Evolutionary conservation across 768 basidiomycete genomes (phyloP).

Genomic region (Boletus barrowsii): DNA sequence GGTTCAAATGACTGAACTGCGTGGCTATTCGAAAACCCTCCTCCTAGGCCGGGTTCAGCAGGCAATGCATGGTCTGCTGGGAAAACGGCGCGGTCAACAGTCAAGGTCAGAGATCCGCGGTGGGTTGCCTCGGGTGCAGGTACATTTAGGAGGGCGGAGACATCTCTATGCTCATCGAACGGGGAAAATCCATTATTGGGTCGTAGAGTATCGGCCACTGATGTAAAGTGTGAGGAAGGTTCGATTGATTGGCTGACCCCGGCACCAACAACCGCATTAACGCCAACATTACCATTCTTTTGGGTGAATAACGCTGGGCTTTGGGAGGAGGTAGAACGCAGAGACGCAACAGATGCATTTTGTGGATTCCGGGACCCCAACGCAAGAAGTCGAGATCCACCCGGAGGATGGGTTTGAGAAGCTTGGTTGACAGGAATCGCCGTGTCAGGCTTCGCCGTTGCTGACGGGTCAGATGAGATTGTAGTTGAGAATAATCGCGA

Average conservation of each 20-base stretch:
- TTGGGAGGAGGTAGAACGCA: conserved; percentile 22
- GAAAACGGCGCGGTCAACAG: conserved; percentile 24
- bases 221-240: conserved; percentile 9
- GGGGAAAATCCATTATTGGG: conserved; percentile 46
- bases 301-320: conserved; percentile 21
- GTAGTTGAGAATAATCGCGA: conserved; percentile 39
- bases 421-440: conserved; percentile 36
- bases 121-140: conserved; percentile 18
- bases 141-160: background rate
- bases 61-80: conserved; percentile 19
- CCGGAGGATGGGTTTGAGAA: conserved; percentile 38
- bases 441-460: conserved; percentile 32
- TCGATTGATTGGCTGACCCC: conserved; percentile 16
- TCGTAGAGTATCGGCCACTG: conserved; percentile 11
- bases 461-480: conserved; percentile 19
- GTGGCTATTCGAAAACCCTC: conserved; percentile 14
- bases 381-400: conserved; percentile 44
- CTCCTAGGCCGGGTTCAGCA: conserved; percentile 17
- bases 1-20: conserved; percentile 24
- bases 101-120: conserved; percentile 16
- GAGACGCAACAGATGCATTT: conserved; percentile 13
- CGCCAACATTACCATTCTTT: conserved; percentile 18
- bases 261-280: conserved; percentile 8
- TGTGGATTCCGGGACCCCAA: conserved; percentile 31
- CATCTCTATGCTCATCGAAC: conserved; percentile 46